Conservation (phyloP, 176 grass and related monocot genomes). For the Urochloa ruziziensis region DNA sequence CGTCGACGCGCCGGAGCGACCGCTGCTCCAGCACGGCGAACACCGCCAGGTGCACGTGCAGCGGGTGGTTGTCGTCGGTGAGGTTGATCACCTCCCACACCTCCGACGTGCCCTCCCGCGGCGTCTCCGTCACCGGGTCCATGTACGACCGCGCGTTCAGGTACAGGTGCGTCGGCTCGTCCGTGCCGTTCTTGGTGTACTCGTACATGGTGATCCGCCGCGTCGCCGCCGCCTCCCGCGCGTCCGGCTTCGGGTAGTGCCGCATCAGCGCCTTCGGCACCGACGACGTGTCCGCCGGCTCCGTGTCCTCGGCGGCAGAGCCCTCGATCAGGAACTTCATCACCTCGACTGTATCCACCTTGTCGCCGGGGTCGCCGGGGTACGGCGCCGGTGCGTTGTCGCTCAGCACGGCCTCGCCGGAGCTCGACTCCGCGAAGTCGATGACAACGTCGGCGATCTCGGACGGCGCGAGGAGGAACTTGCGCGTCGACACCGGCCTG, state of each 20-base stretch:
- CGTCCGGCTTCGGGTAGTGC: slow-evolving; percentile 24
- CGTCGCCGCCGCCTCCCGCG: not conserved
- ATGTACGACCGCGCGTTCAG: slow-evolving; percentile 65
- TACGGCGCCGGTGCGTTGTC: slow-evolving; percentile 74
- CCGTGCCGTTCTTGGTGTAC: slow-evolving; percentile 54
- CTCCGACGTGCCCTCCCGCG: slow-evolving; percentile 63
- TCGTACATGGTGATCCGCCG: slow-evolving; percentile 83
- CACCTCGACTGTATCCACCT: slow-evolving; percentile 46
- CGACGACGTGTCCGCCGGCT: slow-evolving; percentile 35
- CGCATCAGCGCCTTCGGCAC: slow-evolving; percentile 46
- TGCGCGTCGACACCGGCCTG: slow-evolving; percentile 15
- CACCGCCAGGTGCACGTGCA: slow-evolving; percentile 74
- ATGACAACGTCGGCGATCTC: slow-evolving; percentile 72
- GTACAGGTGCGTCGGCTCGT: slow-evolving; percentile 87
- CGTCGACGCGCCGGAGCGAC: slow-evolving; percentile 43
- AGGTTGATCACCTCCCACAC: slow-evolving; percentile 93
- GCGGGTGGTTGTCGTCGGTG: slow-evolving; percentile 88
- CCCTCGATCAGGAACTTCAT: slow-evolving; percentile 69
- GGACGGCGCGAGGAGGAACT: slow-evolving; percentile 54
- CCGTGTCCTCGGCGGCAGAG: not conserved
- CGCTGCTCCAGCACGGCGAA: slow-evolving; percentile 57
- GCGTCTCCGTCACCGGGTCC: slow-evolving; percentile 82
- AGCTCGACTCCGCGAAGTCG: slow-evolving; percentile 35
- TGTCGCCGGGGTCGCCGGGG: slow-evolving; percentile 76
- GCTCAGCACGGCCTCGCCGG: slow-evolving; percentile 18